Base-by-base conservation (phyloP, 306 rosid genomes). In the Myrica gale region DNA sequence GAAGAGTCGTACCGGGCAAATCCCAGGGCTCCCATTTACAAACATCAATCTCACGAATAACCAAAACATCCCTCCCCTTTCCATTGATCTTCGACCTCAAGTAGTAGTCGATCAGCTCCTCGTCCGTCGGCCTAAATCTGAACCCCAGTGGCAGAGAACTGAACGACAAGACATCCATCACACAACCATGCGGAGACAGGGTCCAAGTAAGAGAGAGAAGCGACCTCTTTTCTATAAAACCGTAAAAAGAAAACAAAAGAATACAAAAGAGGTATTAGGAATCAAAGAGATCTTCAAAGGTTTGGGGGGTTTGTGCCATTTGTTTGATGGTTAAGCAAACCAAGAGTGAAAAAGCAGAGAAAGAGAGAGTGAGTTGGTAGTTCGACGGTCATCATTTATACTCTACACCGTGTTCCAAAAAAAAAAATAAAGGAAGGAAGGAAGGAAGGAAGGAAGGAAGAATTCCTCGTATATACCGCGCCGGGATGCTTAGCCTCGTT, bases 21-120 rank as follows among this genome's bases (percentile, higher is more conserved):
- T 96, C 99, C 98, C 99, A 92, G 0, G 99, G 99, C 74, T 96
- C 99, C 85, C 87, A 84, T 82, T 88, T 96, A 84, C 99, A 96
- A 69, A 96, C 93, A 87, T 96, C 99, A 57, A 96, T 84, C 46
- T 96, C 99, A 21, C 92, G 88, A 37, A 96, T 96, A 66, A 96
- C 98, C 82, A 87, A 72, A 68, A 96, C 99, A 16, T 87, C 91
- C 0, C 71, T 78, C 45, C 88, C 84, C 44, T 83, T 67, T 0
- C 99, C 98, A 65, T 92, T 90, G 89, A 92, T 89, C 87, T 96
- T 96, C 65, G 56, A 81, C 39, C 99, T 80, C 62, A 96, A 74
- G 76, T 96, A 96, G 84, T 58, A 89, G 69, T 96, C 85, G 37
- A 96, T 74, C 19, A 96, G 91, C 79, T 96, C 99, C 81, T 86